Evolutionary conservation across 768 basidiomycete species (phyloP), one percentile per base, ranked within the genome.

Genomic region (Leccinum disarticulatum): DNA sequence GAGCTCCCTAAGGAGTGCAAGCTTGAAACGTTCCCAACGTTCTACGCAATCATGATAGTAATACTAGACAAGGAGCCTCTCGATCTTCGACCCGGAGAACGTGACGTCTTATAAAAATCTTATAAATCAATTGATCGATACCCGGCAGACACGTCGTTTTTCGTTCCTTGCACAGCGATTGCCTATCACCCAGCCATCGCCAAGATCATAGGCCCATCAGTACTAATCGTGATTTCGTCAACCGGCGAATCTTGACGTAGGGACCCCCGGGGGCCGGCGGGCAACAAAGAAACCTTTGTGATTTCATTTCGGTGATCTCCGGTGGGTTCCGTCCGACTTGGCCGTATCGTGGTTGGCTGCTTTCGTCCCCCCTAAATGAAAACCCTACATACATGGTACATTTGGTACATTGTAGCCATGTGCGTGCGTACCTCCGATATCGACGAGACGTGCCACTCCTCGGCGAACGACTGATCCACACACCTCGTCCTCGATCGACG

Each of bases 291-390:
- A 43, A 43, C 38, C 38, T 38, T 38, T 57, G 43, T 52, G 61
- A 62, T 62, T 68, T 71, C 67, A 71, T 71, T 66, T 64, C 69
- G 69, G 69, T 60, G 61, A 69, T 64, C 55, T 10, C 41, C 41
- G 41, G n/a, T 43, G n/a, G 17, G n/a, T 43, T 60, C 69, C 69
- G 43, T 53, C 36, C 41, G 51, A 46, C 52, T 46, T 25, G 35
- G 57, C 13, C n/a, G 31, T 55, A 43, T 47, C 43, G 56, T 53
- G 19, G 50, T 56, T 48, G 54, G 55, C 52, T 50, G 19, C 55
- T 54, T 47, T n/a, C 7, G 48, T 28, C 11, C 2, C 35, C 35
- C 14, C n/a, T 51, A 54, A 54, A 50, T 54, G 54, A 53, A 57
- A 19, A 43, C 41, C n/a, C 41, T 43, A 43, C 41, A 17, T 43